These are phyloP conservation scores for Rubroboletus pulcherrimus DNA, from an alignment of 768 basidiomycete species.

Conservation along the genomic window DNA sequence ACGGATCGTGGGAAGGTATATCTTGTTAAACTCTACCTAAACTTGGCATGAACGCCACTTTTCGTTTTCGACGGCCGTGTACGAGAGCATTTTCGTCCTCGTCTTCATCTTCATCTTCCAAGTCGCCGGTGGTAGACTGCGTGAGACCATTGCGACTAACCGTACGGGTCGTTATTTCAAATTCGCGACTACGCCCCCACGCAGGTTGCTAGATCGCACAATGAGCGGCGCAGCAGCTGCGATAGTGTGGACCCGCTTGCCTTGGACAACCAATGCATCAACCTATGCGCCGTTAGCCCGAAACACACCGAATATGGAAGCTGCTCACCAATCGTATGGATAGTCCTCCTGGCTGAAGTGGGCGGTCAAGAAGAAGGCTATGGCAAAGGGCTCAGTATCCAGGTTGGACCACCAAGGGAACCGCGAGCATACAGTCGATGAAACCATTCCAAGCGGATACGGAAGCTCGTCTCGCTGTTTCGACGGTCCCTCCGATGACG, in stretches of 20 bases:
- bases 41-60: constrained; percentile 84
- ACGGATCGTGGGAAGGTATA: constrained; percentile 9
- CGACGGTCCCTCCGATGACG: constrained; percentile 85
- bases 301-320: background rate
- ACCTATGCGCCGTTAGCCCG: constrained; percentile 40
- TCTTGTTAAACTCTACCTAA: constrained; percentile 47
- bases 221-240: constrained; percentile 16
- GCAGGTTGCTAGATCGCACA: constrained; percentile 67
- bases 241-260: constrained; percentile 32
- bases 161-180: constrained; percentile 83
- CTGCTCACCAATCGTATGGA: constrained; percentile 73
- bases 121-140: constrained; percentile 66
- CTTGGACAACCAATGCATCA: constrained; percentile 89
- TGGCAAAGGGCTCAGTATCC: constrained; percentile 23
- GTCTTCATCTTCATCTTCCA: constrained; percentile 75
- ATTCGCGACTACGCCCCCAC: constrained; percentile 84
- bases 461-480: constrained; percentile 77
- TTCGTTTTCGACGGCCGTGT: constrained; percentile 69
- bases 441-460: constrained; percentile 88
- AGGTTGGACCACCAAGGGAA: background rate
- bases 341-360: constrained; percentile 88
- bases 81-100: constrained; percentile 55
- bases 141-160: constrained; percentile 60
- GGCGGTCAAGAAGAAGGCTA: constrained; percentile 84
- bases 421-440: constrained; percentile 59